Conservation (phyloP, 2,329 filamentous ascomycete genomes). For the Biscogniauxia mediterranea region DNA sequence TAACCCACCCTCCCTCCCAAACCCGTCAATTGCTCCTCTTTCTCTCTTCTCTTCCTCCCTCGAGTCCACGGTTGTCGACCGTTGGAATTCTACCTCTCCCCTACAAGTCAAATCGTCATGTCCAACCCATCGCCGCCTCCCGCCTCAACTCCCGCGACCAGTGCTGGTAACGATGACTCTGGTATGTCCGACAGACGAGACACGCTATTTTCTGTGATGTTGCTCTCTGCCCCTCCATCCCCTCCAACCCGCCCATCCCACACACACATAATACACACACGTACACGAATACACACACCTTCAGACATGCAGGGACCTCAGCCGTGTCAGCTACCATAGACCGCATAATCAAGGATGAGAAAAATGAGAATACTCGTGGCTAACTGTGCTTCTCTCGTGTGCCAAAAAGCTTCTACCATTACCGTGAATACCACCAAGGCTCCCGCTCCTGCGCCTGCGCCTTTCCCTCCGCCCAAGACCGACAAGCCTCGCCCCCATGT, state of each 20-base stretch:
- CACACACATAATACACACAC: neutral
- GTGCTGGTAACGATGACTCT: slow-evolving; percentile 32
- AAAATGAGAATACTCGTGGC: neutral
- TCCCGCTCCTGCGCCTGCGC: slow-evolving; percentile 23
- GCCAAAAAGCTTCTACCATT: slow-evolving; percentile 38
- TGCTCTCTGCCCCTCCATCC: slow-evolving; percentile 6
- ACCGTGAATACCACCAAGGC: slow-evolving; percentile 32
- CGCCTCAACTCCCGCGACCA: slow-evolving; percentile 28
- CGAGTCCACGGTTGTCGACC: slow-evolving; percentile 26
- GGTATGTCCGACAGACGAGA: slow-evolving; percentile 23
- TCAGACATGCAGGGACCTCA: neutral
- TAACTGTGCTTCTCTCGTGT: slow-evolving; percentile 12
- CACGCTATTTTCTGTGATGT: neutral
- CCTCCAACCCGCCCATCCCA: slow-evolving; percentile 3
- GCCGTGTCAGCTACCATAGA: neutral
- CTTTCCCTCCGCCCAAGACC: slow-evolving; percentile 82
- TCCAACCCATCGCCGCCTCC: slow-evolving; percentile 33
- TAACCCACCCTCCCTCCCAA: too few relatives aligned
- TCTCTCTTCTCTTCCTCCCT: slow-evolving; percentile 10
- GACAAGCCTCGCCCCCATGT: slow-evolving; percentile 96
- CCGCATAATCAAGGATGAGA: neutral
- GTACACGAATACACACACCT: neutral
- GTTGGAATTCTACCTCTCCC: slow-evolving; percentile 15
- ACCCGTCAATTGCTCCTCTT: slow-evolving; percentile 7
- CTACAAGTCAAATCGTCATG: slow-evolving; percentile 24